A percentile compares a stretch with the other conserved stretches of the same genome.
Conservation (phyloP, 1,284 basidiomycete species). For the Anthracocystis setariae region DNA sequence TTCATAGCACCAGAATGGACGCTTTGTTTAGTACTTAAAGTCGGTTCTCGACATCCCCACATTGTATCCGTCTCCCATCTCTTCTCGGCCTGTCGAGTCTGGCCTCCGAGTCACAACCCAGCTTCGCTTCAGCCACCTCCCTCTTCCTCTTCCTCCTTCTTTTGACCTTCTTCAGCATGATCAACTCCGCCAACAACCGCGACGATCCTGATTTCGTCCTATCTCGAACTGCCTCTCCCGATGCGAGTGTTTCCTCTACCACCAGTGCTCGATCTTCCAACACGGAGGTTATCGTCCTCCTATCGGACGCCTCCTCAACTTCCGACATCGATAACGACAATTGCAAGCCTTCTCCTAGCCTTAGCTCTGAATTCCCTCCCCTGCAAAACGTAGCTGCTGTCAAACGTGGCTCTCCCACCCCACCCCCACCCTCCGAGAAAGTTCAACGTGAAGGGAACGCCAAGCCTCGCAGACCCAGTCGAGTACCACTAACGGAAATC, state of each 20-base stretch:
- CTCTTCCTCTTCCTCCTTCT: not conserved
- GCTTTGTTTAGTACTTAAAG: conserved; percentile 22
- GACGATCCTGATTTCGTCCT: not conserved
- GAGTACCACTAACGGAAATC: conserved; percentile 2
- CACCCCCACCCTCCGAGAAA: too few species aligned
- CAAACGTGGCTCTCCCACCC: not conserved
- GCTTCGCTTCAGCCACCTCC: not conserved
- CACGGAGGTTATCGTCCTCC: conserved; percentile 4
- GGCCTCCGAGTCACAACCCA: conserved; percentile 3
- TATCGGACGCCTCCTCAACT: conserved; percentile 5
- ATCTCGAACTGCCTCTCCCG: not conserved
- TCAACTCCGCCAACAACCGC: too few species aligned
- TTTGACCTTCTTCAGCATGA: not conserved
- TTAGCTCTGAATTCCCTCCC: not conserved
- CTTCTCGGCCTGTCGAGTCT: conserved; percentile 2
- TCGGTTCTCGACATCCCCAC: conserved; percentile 2
- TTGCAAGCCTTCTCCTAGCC: not conserved
- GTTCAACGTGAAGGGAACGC: too few species aligned
- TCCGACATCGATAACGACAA: not conserved
- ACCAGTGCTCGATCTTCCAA: not conserved
- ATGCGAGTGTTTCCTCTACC: not conserved
- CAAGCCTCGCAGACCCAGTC: not conserved
- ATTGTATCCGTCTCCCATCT: not conserved
- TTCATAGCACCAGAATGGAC: conserved; percentile 3
- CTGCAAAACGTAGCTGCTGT: conserved; percentile 1